These are phyloP conservation scores for Chaetothyriales sp. DNA, from an alignment of 2,329 filamentous ascomycete species.

Conservation along the genomic window DNA sequence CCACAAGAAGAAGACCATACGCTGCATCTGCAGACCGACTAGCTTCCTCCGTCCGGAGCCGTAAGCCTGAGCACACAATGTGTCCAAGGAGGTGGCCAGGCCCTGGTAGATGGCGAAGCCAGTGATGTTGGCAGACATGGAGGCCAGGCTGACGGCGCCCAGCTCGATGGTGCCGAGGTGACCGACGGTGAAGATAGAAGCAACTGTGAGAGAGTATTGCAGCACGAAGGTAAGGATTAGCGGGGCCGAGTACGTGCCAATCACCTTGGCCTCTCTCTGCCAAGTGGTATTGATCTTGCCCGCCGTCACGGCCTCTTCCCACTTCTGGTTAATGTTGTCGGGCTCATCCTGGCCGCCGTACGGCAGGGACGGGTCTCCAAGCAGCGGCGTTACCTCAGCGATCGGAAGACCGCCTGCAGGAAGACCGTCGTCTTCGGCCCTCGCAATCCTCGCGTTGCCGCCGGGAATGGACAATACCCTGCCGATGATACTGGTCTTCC, in stretches of 20 bases:
- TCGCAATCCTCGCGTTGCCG: slow-evolving; percentile 13
- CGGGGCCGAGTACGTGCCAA: slow-evolving; percentile 57
- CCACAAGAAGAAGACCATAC: slow-evolving; percentile 68
- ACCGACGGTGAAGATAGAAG: slow-evolving; percentile 66
- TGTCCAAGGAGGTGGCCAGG: slow-evolving; percentile 78
- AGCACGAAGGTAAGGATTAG: slow-evolving; percentile 62
- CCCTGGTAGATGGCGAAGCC: slow-evolving; percentile 61
- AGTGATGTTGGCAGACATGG: slow-evolving; percentile 69
- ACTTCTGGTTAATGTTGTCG: slow-evolving; percentile 55
- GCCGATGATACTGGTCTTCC: slow-evolving; percentile 8
- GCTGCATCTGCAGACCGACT: slow-evolving; percentile 69
- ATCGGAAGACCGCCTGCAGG: slow-evolving; percentile 3
- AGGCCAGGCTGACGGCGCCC: slow-evolving; percentile 53
- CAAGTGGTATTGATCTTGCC: slow-evolving; percentile 81
- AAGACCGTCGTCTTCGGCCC: slow-evolving; percentile 17
- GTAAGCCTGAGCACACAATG: slow-evolving; percentile 85
- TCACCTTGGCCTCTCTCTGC: slow-evolving; percentile 74
- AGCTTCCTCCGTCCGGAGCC: slow-evolving; percentile 81
- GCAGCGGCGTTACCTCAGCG: slow-evolving; percentile 37
- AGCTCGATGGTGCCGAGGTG: slow-evolving; percentile 58
- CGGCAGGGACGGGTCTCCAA: slow-evolving; percentile 28
- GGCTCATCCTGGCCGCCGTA: slow-evolving; percentile 37
- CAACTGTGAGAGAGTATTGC: slow-evolving; percentile 74
- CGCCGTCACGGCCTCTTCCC: slow-evolving; percentile 70
- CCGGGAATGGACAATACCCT: slow-evolving; percentile 11